A percentile compares a stretch with the other conserved stretches of the same genome.
These are phyloP conservation scores for Pyrenula massariospora DNA, from an alignment of 495 filamentous ascomycete species.

Conservation along the genomic window DNA sequence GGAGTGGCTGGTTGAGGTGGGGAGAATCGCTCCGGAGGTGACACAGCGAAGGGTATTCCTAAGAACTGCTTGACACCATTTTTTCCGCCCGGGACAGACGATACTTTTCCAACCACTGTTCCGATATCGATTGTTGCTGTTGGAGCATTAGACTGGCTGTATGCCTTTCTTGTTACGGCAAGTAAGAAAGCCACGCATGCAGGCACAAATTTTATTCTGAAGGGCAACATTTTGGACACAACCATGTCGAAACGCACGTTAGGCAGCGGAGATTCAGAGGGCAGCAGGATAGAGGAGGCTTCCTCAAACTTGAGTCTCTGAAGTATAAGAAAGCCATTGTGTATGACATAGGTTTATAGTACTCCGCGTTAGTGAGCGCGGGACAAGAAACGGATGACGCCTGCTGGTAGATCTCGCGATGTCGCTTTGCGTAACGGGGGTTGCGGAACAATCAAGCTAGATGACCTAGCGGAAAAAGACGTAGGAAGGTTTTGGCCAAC, in stretches of 20 bases:
- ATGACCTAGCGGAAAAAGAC: no score
- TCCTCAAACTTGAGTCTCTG: no score
- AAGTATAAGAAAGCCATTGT: no score
- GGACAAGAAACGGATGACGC: neutral
- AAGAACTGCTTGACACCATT: neutral
- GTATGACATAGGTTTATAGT: neutral
- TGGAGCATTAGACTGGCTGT: neutral
- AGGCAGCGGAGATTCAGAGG: no score
- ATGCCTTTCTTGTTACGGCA: neutral
- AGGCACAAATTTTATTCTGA: neutral
- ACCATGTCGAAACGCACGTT: no score
- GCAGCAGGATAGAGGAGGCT: no score
- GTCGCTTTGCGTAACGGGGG: no score
- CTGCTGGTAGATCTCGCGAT: neutral
- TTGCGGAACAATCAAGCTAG: no score
- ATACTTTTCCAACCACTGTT: neutral
- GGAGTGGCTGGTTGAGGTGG: constrained; percentile 12
- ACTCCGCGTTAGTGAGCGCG: neutral
- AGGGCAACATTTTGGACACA: neutral
- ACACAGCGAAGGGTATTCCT: neutral
- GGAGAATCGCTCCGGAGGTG: constrained; percentile 15
- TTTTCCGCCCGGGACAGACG: neutral
- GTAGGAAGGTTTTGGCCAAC: neutral
- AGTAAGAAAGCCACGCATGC: neutral
- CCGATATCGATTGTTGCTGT: neutral